Evolutionary conservation across 768 basidiomycete genomes (phyloP), one percentile per base, ranked within the genome.

Genomic region (Russula foetens): DNA sequence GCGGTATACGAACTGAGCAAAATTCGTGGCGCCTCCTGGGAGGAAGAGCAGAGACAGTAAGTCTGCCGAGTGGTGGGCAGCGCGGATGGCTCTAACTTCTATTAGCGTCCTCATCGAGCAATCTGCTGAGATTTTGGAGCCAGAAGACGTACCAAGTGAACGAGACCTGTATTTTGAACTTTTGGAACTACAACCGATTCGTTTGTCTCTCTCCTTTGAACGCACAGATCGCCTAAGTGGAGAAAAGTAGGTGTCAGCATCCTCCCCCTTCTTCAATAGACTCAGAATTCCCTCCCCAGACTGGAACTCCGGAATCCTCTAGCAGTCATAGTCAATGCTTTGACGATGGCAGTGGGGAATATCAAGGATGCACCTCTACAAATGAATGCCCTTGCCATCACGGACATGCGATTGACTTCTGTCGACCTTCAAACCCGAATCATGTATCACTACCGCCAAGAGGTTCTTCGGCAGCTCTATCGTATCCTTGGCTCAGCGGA

Each of bases 401-500:
- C 94, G 71, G 96, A 99, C 69, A 91, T 95, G 81, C 87, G 95
- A 21, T 73, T 97, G 48, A 88, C 89, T 0, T 73, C 88, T 57
- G 87, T 92, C 8, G 90, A 96, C 62, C 78, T 99, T 19, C 85
- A 89, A 71, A 83, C 77, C 56, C 85, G 97, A 35, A 87, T 98
- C 60, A 76, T 85, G 43, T 87, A 95, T 61, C 96, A 98, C 70
- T 99, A 98, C 71, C 82, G 90, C 38, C 90, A 97, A 72, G 94
- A 98, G 68, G 82, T 97, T 56, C 78, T 96, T 41, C 87, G 92
- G 12, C 97, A 99, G 70, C 79, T 98, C 3, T 98, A 98, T 72
- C 87, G 97, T 39, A 90, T 99, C 46, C 80, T 99, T 15, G 96
- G 97, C n/a, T 98, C 95, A 6, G 97, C 95, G 0, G 96, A 98